Evolutionary conservation across 768 basidiomycete species (phyloP), one percentile per base, ranked within the genome.

Genomic region (Gelatoporia subvermispora): DNA sequence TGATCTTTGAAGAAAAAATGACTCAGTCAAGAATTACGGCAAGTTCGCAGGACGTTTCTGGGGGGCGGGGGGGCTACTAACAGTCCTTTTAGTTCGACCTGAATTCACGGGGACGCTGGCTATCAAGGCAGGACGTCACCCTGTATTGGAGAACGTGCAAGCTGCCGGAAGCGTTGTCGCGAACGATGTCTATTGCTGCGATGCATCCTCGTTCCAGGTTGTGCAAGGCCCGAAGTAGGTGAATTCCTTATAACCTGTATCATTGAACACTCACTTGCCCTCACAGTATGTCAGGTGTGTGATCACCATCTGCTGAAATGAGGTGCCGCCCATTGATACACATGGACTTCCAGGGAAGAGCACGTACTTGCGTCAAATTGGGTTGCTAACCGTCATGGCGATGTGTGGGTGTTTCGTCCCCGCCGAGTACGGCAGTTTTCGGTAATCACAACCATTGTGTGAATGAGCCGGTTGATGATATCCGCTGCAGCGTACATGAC

Each of bases 341-440:
- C 3, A 45, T 18, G 3, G 13, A 20, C 3, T 7, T 25, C 13
- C 53, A 78, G 93, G 93, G 0, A 98, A 99, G 68, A 94, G 90
- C 62, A 98, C 94, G 0, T 95, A 93, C 59, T 70, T 99, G 15
- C 79, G 85, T 13, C 94, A 97, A 65, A 79, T 91, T 24, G 94
- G 85, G 1, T 72, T 97, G 2, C 68, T 97, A 39, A 75, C 81
- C 1, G 71, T 93, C 31, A 86, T 95, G 81, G 92, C 91, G 0
- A 86, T 93, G 81, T 83, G 84, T 51, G 88, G 93, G 0, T 92
- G 84, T 65, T 95, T 88, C 59, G 89, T 99, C 4, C 93, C 96
- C 1, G 93, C 92, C 0, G 86, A 90, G 62, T 98, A 94, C 62
- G 93, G 90, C 4, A 92, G 87, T 59, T 93, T 98, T 63, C 75